Evolutionary conservation across 2,329 filamentous ascomycete species (phyloP).

Genomic region (Colletotrichum abscissum): DNA sequence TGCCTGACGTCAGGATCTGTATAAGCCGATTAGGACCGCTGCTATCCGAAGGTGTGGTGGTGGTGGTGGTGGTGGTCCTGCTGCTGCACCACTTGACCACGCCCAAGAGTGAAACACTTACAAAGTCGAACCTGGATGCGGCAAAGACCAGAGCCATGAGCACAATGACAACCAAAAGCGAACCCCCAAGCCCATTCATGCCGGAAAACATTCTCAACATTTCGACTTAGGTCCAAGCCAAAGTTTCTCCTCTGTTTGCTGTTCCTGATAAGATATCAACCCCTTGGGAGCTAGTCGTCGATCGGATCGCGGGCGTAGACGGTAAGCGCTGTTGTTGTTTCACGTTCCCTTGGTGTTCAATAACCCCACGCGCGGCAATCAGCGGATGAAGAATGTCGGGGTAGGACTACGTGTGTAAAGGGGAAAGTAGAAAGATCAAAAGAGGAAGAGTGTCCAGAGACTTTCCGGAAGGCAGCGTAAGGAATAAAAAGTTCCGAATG

Average conservation of each 20-base stretch:
- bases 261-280: background rate
- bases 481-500: background rate
- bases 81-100: background rate
- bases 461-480: conserved; percentile 3
- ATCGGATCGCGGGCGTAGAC: background rate
- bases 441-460: background rate
- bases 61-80: background rate
- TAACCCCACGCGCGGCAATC: conserved; percentile 2
- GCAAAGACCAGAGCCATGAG: conserved; percentile 31
- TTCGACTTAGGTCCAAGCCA: background rate
- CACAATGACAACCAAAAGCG: conserved; percentile 31
- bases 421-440: background rate
- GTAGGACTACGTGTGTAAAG: background rate
- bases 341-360: background rate
- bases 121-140: conserved; percentile 34
- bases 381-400: background rate
- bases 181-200: conserved; percentile 19
- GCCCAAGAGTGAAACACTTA: conserved; percentile 4
- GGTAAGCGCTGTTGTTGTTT: background rate
- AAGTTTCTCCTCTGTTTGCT: background rate
- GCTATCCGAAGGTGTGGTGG: background rate
- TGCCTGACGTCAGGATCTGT: conserved; percentile 32
- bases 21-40: background rate
- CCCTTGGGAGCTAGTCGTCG: too few species aligned
- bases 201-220: conserved; percentile 35